Conservation (phyloP, 2,329 filamentous ascomycete species). For the Claviceps sp. region DNA sequence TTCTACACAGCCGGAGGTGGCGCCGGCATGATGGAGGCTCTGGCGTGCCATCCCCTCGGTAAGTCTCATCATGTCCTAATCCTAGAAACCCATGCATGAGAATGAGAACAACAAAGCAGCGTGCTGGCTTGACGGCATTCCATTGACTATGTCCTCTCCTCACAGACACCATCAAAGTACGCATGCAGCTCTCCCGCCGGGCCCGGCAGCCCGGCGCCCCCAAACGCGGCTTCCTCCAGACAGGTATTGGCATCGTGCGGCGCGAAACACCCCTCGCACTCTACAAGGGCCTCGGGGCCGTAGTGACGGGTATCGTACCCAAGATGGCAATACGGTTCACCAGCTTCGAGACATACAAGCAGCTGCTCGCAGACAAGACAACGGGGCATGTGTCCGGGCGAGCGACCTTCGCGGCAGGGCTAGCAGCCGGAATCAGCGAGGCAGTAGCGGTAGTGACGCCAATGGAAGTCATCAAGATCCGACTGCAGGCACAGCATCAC, state of each 20-base stretch:
- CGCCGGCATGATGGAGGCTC: constrained; percentile 98
- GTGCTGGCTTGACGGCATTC: too few relatives aligned
- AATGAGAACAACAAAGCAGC: too few relatives aligned
- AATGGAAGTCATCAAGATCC: constrained; percentile 99
- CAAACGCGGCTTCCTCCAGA: constrained; percentile 75
- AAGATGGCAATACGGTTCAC: constrained; percentile 99
- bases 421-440: constrained; percentile 88
- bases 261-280: constrained; percentile 84
- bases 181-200: constrained; percentile 92
- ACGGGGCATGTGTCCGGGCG: constrained; percentile 56
- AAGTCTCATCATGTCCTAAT: constrained; percentile 15
- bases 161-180: constrained; percentile 90
- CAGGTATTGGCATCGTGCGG: constrained; percentile 73
- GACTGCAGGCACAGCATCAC: constrained; percentile 95
- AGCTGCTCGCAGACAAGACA: constrained; percentile 54
- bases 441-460: constrained; percentile 92
- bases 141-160: too few relatives aligned
- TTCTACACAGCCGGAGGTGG: constrained; percentile 73
- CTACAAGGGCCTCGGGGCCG: constrained; percentile 97
- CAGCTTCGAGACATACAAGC: constrained; percentile 93
- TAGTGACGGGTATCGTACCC: constrained; percentile 88
- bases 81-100: too few relatives aligned
- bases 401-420: constrained; percentile 62
- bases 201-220: constrained; percentile 72
- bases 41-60: constrained; percentile 90